Conservation (phyloP, 306 rosid genomes). For the Parietaria judaica region DNA sequence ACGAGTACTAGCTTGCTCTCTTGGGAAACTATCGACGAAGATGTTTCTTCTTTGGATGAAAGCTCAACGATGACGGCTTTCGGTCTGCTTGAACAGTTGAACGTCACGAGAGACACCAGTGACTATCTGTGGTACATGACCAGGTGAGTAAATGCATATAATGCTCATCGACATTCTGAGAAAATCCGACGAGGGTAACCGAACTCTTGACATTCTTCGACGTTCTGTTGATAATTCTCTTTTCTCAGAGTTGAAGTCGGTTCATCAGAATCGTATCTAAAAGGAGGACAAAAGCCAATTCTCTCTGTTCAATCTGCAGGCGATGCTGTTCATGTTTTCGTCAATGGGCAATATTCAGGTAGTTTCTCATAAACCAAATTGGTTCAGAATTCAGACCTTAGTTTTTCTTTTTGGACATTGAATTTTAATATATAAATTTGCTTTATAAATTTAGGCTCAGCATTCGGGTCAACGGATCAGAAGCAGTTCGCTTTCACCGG, state of each 20-base stretch:
- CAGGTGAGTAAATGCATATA: slow-evolving; percentile 39
- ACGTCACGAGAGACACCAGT: slow-evolving; percentile 67
- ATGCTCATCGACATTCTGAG: not conserved
- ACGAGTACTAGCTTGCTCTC: slow-evolving; percentile 43
- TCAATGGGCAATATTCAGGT: slow-evolving; percentile 84
- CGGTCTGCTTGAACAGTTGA: slow-evolving; percentile 82
- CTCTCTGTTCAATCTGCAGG: slow-evolving; percentile 71
- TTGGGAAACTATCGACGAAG: slow-evolving; percentile 81
- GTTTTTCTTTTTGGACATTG: not conserved
- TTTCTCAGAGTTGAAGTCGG: slow-evolving; percentile 54
- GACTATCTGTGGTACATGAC: slow-evolving; percentile 96
- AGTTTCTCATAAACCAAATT: not conserved
- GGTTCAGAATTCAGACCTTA: not conserved
- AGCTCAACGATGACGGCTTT: slow-evolving; percentile 38
- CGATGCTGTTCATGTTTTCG: slow-evolving; percentile 76
- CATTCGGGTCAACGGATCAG: slow-evolving; percentile 63
- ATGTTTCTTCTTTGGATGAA: slow-evolving; percentile 52
- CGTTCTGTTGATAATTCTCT: not conserved
- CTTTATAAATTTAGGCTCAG: slow-evolving; percentile 50
- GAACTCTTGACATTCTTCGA: not conserved
- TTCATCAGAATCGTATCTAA: slow-evolving; percentile 66
- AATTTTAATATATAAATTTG: not conserved
- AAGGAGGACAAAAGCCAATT: slow-evolving; percentile 58
- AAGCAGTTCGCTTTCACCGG: slow-evolving; percentile 64
- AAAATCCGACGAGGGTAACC: not conserved